phyloP scores from a whole-genome alignment of 2,329 filamentous ascomycete genomes.

The Hortaea sp. region DNA sequence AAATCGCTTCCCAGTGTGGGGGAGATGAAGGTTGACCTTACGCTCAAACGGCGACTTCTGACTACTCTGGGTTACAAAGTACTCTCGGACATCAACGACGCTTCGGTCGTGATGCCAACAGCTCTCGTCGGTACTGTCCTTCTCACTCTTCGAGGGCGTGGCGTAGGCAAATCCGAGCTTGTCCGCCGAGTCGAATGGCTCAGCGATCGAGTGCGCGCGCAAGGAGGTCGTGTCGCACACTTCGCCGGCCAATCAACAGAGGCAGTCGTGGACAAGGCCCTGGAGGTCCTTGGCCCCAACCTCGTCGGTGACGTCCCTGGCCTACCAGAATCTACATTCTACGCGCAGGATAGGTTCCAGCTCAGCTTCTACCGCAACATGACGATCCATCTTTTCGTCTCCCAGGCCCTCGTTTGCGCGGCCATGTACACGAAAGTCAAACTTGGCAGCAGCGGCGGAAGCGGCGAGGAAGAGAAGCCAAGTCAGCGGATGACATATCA shows the following conservation, averaged over 20 bases:
- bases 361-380: constrained; percentile 98
- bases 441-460: constrained; percentile 42
- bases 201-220: constrained; percentile 65
- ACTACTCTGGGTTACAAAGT: constrained; percentile 87
- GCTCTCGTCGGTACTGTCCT: constrained; percentile 90
- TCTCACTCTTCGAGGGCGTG: constrained; percentile 79
- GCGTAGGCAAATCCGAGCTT: constrained; percentile 79
- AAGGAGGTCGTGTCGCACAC: constrained; percentile 87
- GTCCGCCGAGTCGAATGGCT: constrained; percentile 86
- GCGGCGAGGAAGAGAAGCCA: constrained; percentile 54
- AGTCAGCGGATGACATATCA: constrained; percentile 57
- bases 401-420: constrained; percentile 79
- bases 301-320: constrained; percentile 72
- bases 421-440: constrained; percentile 89
- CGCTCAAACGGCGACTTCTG: constrained; percentile 56
- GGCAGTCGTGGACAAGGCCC: constrained; percentile 74
- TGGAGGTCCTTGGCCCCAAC: constrained; percentile 84
- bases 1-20: constrained; percentile 20
- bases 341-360: constrained; percentile 88
- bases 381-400: constrained; percentile 97
- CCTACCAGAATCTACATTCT: constrained; percentile 83
- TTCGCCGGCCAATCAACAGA: constrained; percentile 73
- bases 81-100: constrained; percentile 85
- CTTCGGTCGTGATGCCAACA: constrained; percentile 96
- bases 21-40: constrained; percentile 32